These are phyloP conservation scores for Russula sp. DNA, from an alignment of 768 basidiomycete genomes.

Conservation along the genomic window DNA sequence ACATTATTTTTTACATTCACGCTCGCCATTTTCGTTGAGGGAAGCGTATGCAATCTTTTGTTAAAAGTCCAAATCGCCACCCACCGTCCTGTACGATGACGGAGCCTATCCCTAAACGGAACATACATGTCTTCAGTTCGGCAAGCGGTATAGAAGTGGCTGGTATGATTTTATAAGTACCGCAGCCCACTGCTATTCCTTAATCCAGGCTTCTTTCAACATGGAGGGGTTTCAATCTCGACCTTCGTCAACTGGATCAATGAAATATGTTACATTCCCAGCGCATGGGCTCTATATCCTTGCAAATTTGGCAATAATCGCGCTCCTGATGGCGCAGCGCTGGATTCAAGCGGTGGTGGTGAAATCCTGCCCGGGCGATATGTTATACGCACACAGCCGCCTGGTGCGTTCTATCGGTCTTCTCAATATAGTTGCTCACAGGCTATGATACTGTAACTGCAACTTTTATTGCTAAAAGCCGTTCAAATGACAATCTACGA, in stretches of 20 bases:
- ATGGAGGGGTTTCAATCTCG: neutral
- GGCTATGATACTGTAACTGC: no score
- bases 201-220: neutral
- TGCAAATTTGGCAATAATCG: neutral
- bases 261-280: neutral
- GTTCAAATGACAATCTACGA: no score
- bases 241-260: neutral
- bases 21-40: no score
- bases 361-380: neutral
- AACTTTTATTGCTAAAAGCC: no score
- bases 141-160: neutral
- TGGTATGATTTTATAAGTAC: neutral
- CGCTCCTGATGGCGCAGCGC: neutral
- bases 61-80: no score
- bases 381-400: neutral
- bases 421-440: no score
- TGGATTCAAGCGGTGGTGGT: neutral
- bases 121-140: neutral
- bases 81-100: neutral
- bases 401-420: no score
- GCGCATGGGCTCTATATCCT: neutral
- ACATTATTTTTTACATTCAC: no score
- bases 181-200: no score
- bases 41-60: no score
- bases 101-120: neutral